Conservation (phyloP, 2,329 filamentous ascomycete species). For the Cucurbitaria berberidis region DNA sequence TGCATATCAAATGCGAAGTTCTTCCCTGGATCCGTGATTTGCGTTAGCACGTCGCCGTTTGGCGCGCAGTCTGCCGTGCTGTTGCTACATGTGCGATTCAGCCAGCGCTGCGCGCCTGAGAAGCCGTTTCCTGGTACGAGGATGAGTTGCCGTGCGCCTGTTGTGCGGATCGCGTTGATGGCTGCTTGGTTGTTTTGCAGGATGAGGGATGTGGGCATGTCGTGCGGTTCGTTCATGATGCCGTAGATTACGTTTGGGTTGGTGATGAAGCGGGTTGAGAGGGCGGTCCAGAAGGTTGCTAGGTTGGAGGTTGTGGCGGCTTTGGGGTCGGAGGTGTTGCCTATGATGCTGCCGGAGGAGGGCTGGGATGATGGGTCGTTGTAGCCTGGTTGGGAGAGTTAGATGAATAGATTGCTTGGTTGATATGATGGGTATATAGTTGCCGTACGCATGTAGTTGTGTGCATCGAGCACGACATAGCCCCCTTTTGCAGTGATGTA, state of each 20-base stretch:
- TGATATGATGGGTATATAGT: background rate
- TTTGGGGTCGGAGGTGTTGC: constrained; percentile 52
- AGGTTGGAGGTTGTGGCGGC: constrained; percentile 58
- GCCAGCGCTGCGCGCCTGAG: constrained; percentile 58
- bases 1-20: constrained; percentile 61
- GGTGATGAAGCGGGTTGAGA: constrained; percentile 53
- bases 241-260: constrained; percentile 57
- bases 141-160: constrained; percentile 56
- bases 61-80: constrained; percentile 44
- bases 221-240: constrained; percentile 60
- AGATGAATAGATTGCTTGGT: background rate
- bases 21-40: constrained; percentile 54
- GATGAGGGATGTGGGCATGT: constrained; percentile 56
- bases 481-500: constrained; percentile 57
- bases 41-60: constrained; percentile 47
- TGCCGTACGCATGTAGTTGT: constrained; percentile 55
- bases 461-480: constrained; percentile 59
- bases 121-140: constrained; percentile 59
- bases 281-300: constrained; percentile 57
- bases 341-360: constrained; percentile 57
- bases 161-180: constrained; percentile 53
- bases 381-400: constrained; percentile 38
- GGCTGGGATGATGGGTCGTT: constrained; percentile 59
- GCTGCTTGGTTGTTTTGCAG: constrained; percentile 58
- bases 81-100: too few relatives aligned